These are phyloP conservation scores for Glaciozyma antarctica DNA, from an alignment of 768 basidiomycete species.

Conservation along the genomic window DNA sequence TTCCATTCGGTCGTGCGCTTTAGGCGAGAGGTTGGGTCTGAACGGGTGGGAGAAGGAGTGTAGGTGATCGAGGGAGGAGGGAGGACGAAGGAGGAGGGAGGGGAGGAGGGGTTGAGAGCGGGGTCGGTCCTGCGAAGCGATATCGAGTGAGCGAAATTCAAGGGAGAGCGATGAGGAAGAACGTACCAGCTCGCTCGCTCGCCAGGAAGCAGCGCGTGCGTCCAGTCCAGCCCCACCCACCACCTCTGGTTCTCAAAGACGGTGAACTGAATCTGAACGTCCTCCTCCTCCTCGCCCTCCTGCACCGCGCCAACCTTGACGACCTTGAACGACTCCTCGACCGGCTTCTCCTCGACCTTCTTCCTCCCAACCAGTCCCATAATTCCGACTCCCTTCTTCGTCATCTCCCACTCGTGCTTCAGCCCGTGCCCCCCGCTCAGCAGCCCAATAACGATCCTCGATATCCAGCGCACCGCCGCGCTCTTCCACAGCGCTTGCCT, in stretches of 20 bases:
- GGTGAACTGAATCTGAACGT: constrained; percentile 45
- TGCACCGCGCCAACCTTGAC: not conserved
- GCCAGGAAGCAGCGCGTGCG: constrained; percentile 43
- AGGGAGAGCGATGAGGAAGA: not conserved
- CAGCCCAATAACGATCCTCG: constrained; percentile 4
- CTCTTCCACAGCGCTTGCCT: constrained; percentile 19
- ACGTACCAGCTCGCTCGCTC: constrained; percentile 43
- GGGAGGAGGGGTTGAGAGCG: constrained; percentile 41
- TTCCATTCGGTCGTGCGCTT: constrained; percentile 41
- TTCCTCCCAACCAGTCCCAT: constrained; percentile 14
- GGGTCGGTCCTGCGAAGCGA: constrained; percentile 39
- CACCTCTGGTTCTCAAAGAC: constrained; percentile 39
- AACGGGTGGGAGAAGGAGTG: constrained; percentile 36
- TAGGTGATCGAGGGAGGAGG: constrained; percentile 39
- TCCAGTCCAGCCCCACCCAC: constrained; percentile 47
- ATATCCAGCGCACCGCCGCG: constrained; percentile 18
- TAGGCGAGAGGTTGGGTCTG: constrained; percentile 35
- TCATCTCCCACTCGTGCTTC: constrained; percentile 15
- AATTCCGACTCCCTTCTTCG: constrained; percentile 19
- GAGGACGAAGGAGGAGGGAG: constrained; percentile 41
- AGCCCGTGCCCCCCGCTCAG: constrained; percentile 18
- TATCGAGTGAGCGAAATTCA: not conserved
- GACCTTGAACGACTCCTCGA: constrained; percentile 24
- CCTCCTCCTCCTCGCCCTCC: constrained; percentile 33
- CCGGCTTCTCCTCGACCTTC: not conserved